Evolutionary conservation across 164 flowering plant species (phyloP), one percentile per base, ranked within the genome.

Genomic region (grape (Vitis vinifera)): DNA sequence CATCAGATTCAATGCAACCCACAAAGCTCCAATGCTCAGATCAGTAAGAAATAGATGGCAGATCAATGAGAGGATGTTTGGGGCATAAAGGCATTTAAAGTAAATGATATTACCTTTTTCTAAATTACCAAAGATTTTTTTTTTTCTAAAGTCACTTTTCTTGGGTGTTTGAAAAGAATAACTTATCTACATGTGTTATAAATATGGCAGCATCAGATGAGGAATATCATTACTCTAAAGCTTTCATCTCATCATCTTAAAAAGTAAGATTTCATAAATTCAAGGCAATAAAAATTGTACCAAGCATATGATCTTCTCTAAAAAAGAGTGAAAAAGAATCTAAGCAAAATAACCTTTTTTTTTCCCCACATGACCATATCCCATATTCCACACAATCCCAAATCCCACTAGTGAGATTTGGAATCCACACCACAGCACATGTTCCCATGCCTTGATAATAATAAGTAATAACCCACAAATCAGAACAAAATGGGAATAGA

Each of bases 401-500:
- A 53, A 71, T 76, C 66, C 76, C 19, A 17, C 67, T 55, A 47
- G 51, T 44, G 51, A 61, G 75, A 75, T 51, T 59, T 73, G 73
- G 74, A 71, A 80, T 74, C 79, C 27, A 23, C 75, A 75, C 59
- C 64, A 72, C n/a, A 48, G 55, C 66, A 23, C 29, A 64, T 19
- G 17, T 66, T 65, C 67, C 68, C 55, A 70, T 29, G 49, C 67
- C 37, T 61, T 72, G 29, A 59, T 51, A 29, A 76, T 14, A 76
- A 59, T 61, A 69, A 30, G 60, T 51, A 29, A 76, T 14, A 76
- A 64, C 30, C 68, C 76, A 64, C 75, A 19, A 62, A 3, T n/a
- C 16, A 47, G 27, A 48, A 11, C 8, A 48, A n/a, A 6, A 68
- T 8, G 5, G 15, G 15, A 16, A 59, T 14, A 11, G 56, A 11